Conservation (phyloP, 1,284 basidiomycete genomes). For the Coniferiporia weirii region DNA sequence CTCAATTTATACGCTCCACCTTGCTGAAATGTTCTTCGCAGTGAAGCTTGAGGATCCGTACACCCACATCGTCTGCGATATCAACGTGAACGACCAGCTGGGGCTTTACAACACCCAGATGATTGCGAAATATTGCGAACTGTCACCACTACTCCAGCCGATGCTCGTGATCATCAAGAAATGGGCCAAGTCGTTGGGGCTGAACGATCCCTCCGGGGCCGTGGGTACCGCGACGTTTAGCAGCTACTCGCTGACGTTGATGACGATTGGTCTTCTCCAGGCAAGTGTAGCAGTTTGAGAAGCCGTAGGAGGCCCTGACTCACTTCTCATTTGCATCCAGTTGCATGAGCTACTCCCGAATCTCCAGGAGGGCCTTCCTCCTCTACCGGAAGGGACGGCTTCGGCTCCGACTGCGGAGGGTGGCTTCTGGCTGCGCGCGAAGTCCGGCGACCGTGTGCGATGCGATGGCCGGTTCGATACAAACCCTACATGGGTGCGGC, state of each 20-base stretch:
- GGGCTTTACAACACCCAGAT: slow-evolving; percentile 48
- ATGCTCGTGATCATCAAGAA: slow-evolving; percentile 43
- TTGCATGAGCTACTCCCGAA: slow-evolving; percentile 41
- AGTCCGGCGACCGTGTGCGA: slow-evolving; percentile 22
- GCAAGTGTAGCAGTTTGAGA: slow-evolving; percentile 26
- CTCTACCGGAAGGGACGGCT: slow-evolving; percentile 14
- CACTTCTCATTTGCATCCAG: slow-evolving; percentile 25
- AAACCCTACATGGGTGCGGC: slow-evolving; percentile 24
- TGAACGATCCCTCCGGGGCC: slow-evolving; percentile 38
- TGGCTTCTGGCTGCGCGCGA: slow-evolving; percentile 35
- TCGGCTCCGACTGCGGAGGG: slow-evolving; percentile 12
- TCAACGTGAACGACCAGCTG: slow-evolving; percentile 55
- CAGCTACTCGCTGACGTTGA: slow-evolving; percentile 53
- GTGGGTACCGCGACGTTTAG: slow-evolving; percentile 38
- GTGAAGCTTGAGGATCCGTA: slow-evolving; percentile 47
- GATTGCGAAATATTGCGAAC: slow-evolving; percentile 41
- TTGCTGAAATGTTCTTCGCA: slow-evolving; percentile 22
- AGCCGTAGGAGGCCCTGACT: neutral
- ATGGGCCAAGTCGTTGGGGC: slow-evolving; percentile 47
- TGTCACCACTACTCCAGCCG: slow-evolving; percentile 36
- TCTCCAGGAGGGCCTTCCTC: slow-evolving; percentile 38
- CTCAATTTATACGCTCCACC: neutral
- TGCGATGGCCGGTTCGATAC: slow-evolving; percentile 37
- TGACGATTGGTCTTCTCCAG: slow-evolving; percentile 53
- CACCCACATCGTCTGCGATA: slow-evolving; percentile 42